phyloP scores from a whole-genome alignment of 306 rosid species.

The Canavalia ensiformis region DNA sequence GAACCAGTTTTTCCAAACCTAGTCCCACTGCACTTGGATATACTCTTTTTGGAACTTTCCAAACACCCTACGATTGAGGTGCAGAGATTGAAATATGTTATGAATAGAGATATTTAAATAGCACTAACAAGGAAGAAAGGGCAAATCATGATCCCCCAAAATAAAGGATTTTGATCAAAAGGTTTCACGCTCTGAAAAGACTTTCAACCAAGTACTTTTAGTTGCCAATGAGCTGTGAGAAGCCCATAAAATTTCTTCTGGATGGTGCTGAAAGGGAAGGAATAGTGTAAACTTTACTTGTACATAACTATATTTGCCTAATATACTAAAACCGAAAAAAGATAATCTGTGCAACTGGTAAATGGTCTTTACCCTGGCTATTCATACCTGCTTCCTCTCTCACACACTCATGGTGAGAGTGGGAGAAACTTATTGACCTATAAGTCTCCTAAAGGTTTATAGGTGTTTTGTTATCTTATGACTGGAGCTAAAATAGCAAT shows the following conservation, averaged over 20 bases:
- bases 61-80: neutral
- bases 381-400: neutral
- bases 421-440: too few species aligned
- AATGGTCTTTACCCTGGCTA: neutral
- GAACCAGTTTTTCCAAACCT: neutral
- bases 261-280: slow-evolving; percentile 1
- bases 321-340: neutral
- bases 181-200: neutral
- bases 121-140: neutral
- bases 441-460: slow-evolving; percentile 2
- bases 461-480: neutral
- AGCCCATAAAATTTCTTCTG: neutral
- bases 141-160: slow-evolving; percentile 3
- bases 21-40: neutral
- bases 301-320: neutral
- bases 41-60: neutral
- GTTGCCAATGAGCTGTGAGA: slow-evolving; percentile 6
- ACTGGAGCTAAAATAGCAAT: neutral
- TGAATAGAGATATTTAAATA: neutral
- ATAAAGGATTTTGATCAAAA: slow-evolving; percentile 6
- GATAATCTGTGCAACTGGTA: neutral
- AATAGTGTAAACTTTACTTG: neutral
- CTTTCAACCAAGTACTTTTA: slow-evolving; percentile 2
- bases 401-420: too few species aligned
- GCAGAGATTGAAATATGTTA: slow-evolving; percentile 7